Evolutionary conservation across 2,329 filamentous ascomycete genomes (phyloP).

Genomic region (Magnaporthiopsis rhizophila): DNA sequence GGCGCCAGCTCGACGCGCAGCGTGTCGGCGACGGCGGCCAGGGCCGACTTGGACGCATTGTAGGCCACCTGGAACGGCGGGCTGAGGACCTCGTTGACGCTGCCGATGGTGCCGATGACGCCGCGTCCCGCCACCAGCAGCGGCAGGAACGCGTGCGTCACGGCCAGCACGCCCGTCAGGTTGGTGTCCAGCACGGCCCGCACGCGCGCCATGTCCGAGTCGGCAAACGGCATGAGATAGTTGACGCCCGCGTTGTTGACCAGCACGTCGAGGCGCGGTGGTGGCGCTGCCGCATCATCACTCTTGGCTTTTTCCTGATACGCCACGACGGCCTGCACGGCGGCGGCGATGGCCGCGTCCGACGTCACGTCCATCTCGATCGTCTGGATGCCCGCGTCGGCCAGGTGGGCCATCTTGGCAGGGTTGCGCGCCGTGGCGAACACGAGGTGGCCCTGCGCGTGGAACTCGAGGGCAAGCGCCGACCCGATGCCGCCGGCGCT

Average conservation of each 20-base stretch:
- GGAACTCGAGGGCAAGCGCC: conserved; percentile 23
- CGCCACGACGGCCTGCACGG: conserved; percentile 12
- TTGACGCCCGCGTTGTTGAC: conserved; percentile 17
- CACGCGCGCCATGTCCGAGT: conserved; percentile 11
- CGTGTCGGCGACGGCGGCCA: conserved; percentile 16
- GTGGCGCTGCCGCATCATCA: not conserved
- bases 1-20: conserved; percentile 24
- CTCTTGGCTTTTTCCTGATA: not conserved
- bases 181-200: conserved; percentile 17
- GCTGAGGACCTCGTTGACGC: conserved; percentile 21
- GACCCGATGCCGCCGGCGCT: conserved; percentile 23
- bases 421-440: conserved; percentile 23
- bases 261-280: conserved; percentile 12
- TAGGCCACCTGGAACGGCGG: conserved; percentile 23
- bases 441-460: conserved; percentile 19
- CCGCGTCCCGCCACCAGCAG: conserved; percentile 18
- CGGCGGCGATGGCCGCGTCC: conserved; percentile 16
- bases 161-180: conserved; percentile 20
- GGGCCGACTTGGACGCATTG: conserved; percentile 23
- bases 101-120: conserved; percentile 20
- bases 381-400: conserved; percentile 16
- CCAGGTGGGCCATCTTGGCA: conserved; percentile 17
- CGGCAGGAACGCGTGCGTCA: conserved; percentile 24
- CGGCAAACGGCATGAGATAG: conserved; percentile 14
- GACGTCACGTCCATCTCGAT: conserved; percentile 23